Evolutionary conservation across 78 protist genomes (phyloP).

Genomic region (Protostelium mycophagum): DNA sequence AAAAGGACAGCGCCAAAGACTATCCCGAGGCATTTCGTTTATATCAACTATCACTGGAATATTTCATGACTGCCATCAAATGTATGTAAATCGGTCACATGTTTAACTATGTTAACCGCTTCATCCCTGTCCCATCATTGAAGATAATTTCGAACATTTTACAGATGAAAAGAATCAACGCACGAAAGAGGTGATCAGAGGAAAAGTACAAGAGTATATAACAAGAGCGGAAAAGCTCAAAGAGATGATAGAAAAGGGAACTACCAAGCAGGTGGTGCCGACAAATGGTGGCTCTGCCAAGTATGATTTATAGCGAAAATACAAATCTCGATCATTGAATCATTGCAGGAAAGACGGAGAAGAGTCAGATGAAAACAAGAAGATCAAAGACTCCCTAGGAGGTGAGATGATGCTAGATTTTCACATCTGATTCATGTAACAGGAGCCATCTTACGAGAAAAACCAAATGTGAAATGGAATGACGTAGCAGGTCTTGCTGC

Average conservation of each 20-base stretch:
- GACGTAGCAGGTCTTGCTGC: conserved; percentile 96
- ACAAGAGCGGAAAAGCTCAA: conserved; percentile 82
- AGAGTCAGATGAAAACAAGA: conserved; percentile 65
- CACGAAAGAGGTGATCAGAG: conserved; percentile 54
- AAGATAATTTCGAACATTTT: too few relatives aligned
- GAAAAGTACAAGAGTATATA: conserved; percentile 65
- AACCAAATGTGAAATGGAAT: conserved; percentile 96
- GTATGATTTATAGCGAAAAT: neutral
- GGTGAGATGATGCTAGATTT: neutral
- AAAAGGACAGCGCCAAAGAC: conserved; percentile 52
- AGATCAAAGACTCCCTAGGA: conserved; percentile 27
- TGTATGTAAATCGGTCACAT: conserved; percentile 1
- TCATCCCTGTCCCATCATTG: too few relatives aligned
- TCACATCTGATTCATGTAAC: neutral
- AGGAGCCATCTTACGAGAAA: conserved; percentile 72
- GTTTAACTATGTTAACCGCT: neutral
- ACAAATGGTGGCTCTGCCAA: conserved; percentile 9
- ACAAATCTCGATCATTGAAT: neutral
- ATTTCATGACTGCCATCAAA: conserved; percentile 67
- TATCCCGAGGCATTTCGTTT: conserved; percentile 63
- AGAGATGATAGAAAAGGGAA: conserved; percentile 34
- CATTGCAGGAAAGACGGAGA: conserved; percentile 32
- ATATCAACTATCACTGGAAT: conserved; percentile 56
- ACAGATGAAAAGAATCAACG: conserved; percentile 75
- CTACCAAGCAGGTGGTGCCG: conserved; percentile 38